A percentile compares a stretch with the other conserved stretches of the same genome.
Conservation (phyloP, 2,329 filamentous ascomycete genomes). For the Scolecobasidium constrictum region DNA sequence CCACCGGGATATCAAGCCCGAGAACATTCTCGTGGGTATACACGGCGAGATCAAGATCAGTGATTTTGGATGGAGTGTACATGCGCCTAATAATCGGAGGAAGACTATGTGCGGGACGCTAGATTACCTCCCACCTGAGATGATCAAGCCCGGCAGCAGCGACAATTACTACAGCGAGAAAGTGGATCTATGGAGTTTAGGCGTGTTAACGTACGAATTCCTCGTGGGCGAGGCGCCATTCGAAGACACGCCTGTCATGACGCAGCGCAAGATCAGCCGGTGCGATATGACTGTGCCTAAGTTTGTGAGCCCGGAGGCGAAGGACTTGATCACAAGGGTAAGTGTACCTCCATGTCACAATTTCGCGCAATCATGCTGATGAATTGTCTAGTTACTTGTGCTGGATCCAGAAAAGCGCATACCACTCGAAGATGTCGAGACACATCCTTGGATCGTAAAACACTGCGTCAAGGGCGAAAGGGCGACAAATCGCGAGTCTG, state of each 20-base stretch:
- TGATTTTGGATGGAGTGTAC: conserved; percentile 97
- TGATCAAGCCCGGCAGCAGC: conserved; percentile 71
- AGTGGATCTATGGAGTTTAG: conserved; percentile 91
- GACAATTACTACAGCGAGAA: conserved; percentile 92
- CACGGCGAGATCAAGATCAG: conserved; percentile 98
- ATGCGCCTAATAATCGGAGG: conserved; percentile 86
- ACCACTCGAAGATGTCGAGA: conserved; percentile 75
- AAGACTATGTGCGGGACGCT: conserved; percentile 96
- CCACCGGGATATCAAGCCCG: conserved; percentile 93
- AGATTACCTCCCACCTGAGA: conserved; percentile 96
- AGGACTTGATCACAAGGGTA: conserved; percentile 84
- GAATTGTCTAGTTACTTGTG: conserved; percentile 49
- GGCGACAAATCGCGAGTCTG: conserved; percentile 17
- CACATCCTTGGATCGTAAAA: conserved; percentile 94
- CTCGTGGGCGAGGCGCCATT: conserved; percentile 93
- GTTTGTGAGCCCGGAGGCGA: conserved; percentile 83
- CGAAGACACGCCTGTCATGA: conserved; percentile 92
- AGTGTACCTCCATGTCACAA: conserved; percentile 19
- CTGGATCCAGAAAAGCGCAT: conserved; percentile 91
- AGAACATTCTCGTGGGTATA: conserved; percentile 92
- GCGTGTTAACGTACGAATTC: conserved; percentile 93
- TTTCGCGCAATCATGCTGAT: background rate
- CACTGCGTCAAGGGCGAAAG: conserved; percentile 53
- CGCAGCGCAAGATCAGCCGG: conserved; percentile 75
- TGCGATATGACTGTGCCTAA: conserved; percentile 88